Evolutionary conservation across 305 asterid species (phyloP), one percentile per base, ranked within the genome.

Genomic region (Fraxinus velutina): DNA sequence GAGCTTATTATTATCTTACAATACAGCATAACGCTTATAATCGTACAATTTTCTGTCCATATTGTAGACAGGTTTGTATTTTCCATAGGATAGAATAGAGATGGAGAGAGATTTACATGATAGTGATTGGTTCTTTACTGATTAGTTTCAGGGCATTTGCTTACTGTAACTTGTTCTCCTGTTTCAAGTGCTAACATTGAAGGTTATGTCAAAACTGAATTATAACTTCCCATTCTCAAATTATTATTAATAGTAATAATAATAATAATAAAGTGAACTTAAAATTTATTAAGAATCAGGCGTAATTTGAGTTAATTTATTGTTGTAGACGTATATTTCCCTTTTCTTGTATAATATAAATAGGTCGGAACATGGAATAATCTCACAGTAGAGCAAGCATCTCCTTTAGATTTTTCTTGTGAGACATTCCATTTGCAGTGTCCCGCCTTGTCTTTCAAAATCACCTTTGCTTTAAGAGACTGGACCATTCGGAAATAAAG

Each of bases 31-130:
- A 19, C 36, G 37, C 5, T 32, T 78, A 13, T 80, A 24, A 15
- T 70, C 72, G 8, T 78, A 57, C 70, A 27, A 77, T 78, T 42
- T 64, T 57, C 79, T 84, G 87, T 84, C 79, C 83, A 86, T 79
- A 66, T 66, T 27, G 36, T 66, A 71, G 76, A 71, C n/a, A 15
- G 73, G 42, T 24, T 6, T 55, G 30, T 82, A 84, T 47, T 80
- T 80, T 27, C 75, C 33, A 19, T 55, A 52, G 30, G 17, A 70
- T 75, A 66, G 73, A 64, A 0, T 64, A 64, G 73, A 27, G 34
- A 73, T 76, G 71, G 66, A 42, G 84, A 83, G 84, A 70, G 81
- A 50, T 73, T 7, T 24, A 22, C 34, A 27, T 9, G 6, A 0
- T 24, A 3, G 73, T 64, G 73, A 24, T 30, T 10, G 17, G 73